Base-by-base conservation (phyloP, 768 basidiomycete species). In the Lyophyllum atratum region DNA sequence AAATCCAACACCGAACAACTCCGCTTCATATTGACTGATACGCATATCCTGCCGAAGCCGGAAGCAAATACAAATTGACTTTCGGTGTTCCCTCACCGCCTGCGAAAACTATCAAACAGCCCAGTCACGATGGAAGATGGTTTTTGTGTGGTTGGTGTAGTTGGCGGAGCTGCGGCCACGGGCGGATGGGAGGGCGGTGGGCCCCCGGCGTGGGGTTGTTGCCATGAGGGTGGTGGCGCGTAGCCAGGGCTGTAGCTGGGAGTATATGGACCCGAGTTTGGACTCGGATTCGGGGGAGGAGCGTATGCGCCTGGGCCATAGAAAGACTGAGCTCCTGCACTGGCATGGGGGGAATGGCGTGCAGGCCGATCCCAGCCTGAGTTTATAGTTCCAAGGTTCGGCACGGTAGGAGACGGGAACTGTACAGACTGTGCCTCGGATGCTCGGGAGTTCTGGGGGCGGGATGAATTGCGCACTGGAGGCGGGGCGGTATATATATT, bases 401-500 rank as follows among this genome's bases (percentile, higher is more conserved):
- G 62, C 7, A 58, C 25, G 15, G 44, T 19, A 3, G 59, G 55
- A 14, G 50, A 15, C 7, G 62, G 62, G 33, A 63, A 63, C 12
- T 19, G 7, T 19, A 40, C 17, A 2, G 39, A 40, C 19, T 40
- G 39, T 15, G 39, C 4, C 54, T 19, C 3, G 55, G 42, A 14
- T 52, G 40, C 26, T 44, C 24, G 4, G 34, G 49, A 37, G 21
- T 24, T 37, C 14, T 9, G 31, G n/a, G 63, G 61, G 24, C 55
- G 64, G 37, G 63, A 44, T 4, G 62, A 49, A 22, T 49, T 34
- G 45, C 43, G 61, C 3, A 40, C 52, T 24, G 76, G 69, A 12
- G 73, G 72, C 4, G 74, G 74, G 4, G 73, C 71, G 15, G 67
- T 58, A 56, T 79, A 77, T n/a, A 75, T 73, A 19, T 52, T 48